Conservation (phyloP, 176 grass and related monocot genomes). For the Carex littledalei region DNA sequence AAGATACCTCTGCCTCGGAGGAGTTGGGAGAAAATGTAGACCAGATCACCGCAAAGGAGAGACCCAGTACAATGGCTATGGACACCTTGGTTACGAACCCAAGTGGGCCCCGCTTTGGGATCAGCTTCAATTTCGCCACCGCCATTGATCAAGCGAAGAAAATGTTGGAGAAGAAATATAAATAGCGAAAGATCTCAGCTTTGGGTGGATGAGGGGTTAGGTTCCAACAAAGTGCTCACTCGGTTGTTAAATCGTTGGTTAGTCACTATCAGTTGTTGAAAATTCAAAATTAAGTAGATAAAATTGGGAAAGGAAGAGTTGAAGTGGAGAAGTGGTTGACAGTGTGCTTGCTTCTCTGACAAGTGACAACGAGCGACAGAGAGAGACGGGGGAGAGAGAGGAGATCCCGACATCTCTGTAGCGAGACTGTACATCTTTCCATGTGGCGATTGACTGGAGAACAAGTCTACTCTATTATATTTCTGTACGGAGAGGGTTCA, state of each 20-base stretch:
- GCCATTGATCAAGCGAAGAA: constrained; percentile 44
- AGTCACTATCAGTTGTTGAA: constrained; percentile 11
- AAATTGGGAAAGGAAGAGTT: not conserved
- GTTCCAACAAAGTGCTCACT: not conserved
- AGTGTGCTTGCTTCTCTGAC: constrained; percentile 5
- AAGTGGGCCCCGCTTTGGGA: constrained; percentile 48
- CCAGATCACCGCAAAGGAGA: constrained; percentile 75
- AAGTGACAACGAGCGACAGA: not conserved
- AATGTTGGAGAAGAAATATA: not conserved
- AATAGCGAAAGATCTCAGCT: constrained; percentile 10
- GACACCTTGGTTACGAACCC: constrained; percentile 66
- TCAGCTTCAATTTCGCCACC: constrained; percentile 29
- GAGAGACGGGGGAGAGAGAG: not conserved
- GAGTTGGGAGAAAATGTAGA: constrained; percentile 55
- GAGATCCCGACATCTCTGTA: not conserved
- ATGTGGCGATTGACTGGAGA: not conserved
- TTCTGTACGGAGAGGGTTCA: no score
- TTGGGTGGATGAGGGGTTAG: not conserved
- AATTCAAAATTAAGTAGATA: not conserved
- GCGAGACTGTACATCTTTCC: not conserved
- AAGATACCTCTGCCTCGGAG: constrained; percentile 56
- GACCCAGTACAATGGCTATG: constrained; percentile 69
- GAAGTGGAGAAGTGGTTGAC: constrained; percentile 19
- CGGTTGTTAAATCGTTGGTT: not conserved
- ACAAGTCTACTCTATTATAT: no score